Evolutionary conservation across 345 rosid species (phyloP).

Genomic region (Alliaria petiolata): DNA sequence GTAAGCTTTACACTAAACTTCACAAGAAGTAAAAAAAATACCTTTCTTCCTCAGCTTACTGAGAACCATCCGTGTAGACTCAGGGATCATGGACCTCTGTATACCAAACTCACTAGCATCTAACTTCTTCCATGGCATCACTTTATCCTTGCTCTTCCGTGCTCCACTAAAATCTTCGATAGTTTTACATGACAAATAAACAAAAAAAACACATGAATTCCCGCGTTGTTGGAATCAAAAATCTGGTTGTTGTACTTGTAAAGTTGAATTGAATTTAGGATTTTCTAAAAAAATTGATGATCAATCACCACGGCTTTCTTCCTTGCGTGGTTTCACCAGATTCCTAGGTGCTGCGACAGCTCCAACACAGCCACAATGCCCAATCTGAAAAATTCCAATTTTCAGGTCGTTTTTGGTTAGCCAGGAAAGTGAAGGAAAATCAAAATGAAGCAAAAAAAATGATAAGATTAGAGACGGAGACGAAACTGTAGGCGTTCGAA

Average conservation of each 20-base stretch:
- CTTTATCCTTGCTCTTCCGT: constrained; percentile 23
- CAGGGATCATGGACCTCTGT: constrained; percentile 53
- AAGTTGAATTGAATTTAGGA: neutral
- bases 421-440: neutral
- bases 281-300: neutral
- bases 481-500: constrained; percentile 30
- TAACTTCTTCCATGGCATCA: constrained; percentile 44
- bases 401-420: neutral
- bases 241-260: neutral
- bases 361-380: constrained; percentile 32
- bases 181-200: no score
- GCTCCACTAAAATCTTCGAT: constrained; percentile 23
- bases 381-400: constrained; percentile 26
- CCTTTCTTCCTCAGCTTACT: constrained; percentile 53
- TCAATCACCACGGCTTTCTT: constrained; percentile 25
- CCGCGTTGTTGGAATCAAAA: neutral
- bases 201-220: neutral
- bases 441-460: neutral
- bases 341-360: constrained; percentile 26
- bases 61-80: constrained; percentile 55
- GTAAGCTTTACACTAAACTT: neutral
- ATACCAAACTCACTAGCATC: constrained; percentile 59
- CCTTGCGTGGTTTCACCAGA: constrained; percentile 27
- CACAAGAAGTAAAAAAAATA: neutral
- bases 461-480: neutral